Conservation (phyloP, 2,329 filamentous ascomycete genomes). For the Pseudogymnoascus destructans region DNA sequence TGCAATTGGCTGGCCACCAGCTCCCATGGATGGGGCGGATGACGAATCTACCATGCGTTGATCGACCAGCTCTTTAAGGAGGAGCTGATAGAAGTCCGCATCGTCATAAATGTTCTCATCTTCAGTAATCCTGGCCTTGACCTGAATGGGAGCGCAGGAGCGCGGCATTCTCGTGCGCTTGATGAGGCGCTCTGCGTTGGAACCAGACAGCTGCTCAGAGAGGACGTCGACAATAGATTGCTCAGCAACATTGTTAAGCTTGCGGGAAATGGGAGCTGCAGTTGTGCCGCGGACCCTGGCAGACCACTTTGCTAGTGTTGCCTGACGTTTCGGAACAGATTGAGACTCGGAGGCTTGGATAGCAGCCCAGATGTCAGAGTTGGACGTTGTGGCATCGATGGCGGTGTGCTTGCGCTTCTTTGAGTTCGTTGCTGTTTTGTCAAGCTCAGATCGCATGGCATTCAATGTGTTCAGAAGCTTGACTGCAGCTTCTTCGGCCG, state of each 20-base stretch:
- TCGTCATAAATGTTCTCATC: constrained; percentile 72
- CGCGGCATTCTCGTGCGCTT: constrained; percentile 58
- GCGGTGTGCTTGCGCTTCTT: constrained; percentile 46
- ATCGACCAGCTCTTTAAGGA: constrained; percentile 87
- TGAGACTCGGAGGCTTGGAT: constrained; percentile 53
- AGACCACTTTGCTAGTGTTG: constrained; percentile 82
- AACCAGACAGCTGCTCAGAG: constrained; percentile 46
- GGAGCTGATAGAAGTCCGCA: constrained; percentile 82
- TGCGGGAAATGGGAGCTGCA: constrained; percentile 41
- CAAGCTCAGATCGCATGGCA: constrained; percentile 49
- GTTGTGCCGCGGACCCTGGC: constrained; percentile 56
- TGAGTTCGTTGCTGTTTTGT: constrained; percentile 33
- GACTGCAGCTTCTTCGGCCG: constrained; percentile 74
- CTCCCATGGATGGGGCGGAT: constrained; percentile 28
- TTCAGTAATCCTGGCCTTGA: constrained; percentile 41
- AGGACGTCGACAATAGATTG: constrained; percentile 56
- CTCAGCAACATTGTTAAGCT: constrained; percentile 37
- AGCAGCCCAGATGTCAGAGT: constrained; percentile 56
- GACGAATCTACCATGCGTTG: constrained; percentile 63
- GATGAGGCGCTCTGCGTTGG: constrained; percentile 51
- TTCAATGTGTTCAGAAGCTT: constrained; percentile 75
- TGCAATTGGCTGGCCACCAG: constrained; percentile 37
- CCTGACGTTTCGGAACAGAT: constrained; percentile 48
- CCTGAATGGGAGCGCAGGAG: constrained; percentile 63
- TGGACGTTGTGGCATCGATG: constrained; percentile 42